Conservation (phyloP, 2,329 filamentous ascomycete species). For the Aspergillus piperis region DNA sequence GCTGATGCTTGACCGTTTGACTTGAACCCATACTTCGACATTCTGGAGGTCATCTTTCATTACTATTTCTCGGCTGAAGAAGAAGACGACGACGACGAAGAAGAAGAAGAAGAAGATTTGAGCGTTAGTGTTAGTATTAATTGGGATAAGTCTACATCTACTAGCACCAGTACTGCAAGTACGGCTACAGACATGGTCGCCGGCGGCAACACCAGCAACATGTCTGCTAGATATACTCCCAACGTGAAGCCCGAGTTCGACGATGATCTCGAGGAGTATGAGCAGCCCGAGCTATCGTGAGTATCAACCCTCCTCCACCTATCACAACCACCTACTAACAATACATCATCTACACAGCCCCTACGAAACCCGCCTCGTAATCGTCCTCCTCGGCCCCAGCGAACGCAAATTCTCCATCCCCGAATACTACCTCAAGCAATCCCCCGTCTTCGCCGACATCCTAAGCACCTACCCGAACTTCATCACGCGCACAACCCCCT, state of each 20-base stretch:
- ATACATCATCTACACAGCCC: neutral
- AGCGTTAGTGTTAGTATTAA: too few species aligned
- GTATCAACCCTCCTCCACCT: neutral
- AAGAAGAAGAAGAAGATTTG: too few species aligned
- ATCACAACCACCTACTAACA: too few species aligned
- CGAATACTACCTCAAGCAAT: constrained; percentile 4
- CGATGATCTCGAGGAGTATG: constrained; percentile 3
- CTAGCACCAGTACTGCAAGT: too few species aligned
- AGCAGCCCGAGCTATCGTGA: constrained; percentile 6
- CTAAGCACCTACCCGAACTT: constrained; percentile 3
- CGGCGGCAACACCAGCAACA: neutral
- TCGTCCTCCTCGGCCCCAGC: constrained; percentile 3
- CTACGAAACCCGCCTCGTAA: constrained; percentile 2
- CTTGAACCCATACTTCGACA: too few species aligned
- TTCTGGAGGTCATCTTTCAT: too few species aligned
- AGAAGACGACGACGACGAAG: too few species aligned
- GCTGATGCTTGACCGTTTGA: neutral
- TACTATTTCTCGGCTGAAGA: too few species aligned
- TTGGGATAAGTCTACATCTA: too few species aligned
- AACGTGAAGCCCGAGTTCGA: neutral
- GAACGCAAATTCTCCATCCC: constrained; percentile 5
- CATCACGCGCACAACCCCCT: constrained; percentile 2
- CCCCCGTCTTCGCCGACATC: constrained; percentile 3
- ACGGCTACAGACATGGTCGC: neutral
- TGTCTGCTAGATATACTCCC: neutral